Percentiles rank a stretch among this genome's conserved stretches.
phyloP scores from a whole-genome alignment of 1,284 basidiomycete genomes.

The Ceratobasidium sp. region DNA sequence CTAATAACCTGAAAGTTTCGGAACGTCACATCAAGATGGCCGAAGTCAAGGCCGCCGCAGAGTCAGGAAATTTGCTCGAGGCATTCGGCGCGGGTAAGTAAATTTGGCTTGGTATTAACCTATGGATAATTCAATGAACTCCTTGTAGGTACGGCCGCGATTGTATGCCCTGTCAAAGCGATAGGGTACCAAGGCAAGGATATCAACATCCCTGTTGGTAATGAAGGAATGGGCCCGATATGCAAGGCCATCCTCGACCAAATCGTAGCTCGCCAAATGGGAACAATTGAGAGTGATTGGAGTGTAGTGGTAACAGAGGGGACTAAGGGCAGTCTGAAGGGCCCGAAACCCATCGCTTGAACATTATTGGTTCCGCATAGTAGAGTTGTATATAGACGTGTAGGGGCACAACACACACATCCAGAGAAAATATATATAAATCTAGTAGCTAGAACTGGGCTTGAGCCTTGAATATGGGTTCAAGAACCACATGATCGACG shows the following conservation, averaged over 20 bases:
- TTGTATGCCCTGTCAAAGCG: conserved; percentile 53
- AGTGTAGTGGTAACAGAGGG: conserved; percentile 43
- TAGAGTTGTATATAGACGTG: conserved; percentile 20
- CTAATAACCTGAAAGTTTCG: conserved; percentile 71
- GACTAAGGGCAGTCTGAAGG: conserved; percentile 25
- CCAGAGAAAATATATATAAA: background rate
- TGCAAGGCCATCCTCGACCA: conserved; percentile 59
- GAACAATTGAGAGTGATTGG: conserved; percentile 61
- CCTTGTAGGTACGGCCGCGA: conserved; percentile 44
- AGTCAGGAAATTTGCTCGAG: conserved; percentile 78
- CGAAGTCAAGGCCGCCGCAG: conserved; percentile 78
- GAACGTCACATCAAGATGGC: conserved; percentile 89
- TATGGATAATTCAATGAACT: background rate
- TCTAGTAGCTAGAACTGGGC: background rate
- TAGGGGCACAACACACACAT: conserved; percentile 4
- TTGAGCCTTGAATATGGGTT: background rate
- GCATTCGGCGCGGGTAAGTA: conserved; percentile 84
- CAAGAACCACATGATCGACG: background rate
- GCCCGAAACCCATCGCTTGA: conserved; percentile 17
- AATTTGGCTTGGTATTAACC: background rate
- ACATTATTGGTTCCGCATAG: background rate
- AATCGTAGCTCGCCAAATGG: conserved; percentile 61
- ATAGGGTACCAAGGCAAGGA: conserved; percentile 59
- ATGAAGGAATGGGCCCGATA: conserved; percentile 56
- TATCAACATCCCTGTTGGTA: conserved; percentile 58